These are phyloP conservation scores for Sporothrix schenckii DNA, from an alignment of 2,329 filamentous ascomycete genomes.

Conservation along the genomic window DNA sequence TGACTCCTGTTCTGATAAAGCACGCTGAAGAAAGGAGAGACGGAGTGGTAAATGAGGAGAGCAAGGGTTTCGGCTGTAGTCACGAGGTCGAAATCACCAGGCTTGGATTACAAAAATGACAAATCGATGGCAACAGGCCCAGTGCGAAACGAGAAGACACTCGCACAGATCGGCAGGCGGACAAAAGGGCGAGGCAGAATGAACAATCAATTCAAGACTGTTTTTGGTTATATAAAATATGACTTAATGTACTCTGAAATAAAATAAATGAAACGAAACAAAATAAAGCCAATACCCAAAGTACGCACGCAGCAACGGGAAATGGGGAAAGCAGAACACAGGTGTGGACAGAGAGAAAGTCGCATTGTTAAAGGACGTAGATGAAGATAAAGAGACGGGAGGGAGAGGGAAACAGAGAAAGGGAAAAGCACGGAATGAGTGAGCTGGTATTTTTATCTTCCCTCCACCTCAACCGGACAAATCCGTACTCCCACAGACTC, in stretches of 20 bases:
- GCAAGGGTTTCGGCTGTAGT: background rate
- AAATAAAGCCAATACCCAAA: conserved; percentile 31
- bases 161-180: background rate
- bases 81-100: background rate
- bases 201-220: background rate
- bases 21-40: background rate
- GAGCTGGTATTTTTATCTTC: conserved; percentile 20
- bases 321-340: background rate
- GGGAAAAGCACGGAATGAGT: background rate
- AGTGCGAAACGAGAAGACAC: background rate
- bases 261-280: background rate
- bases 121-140: background rate
- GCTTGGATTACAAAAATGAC: background rate
- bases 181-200: background rate
- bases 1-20: conserved; percentile 7
- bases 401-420: background rate
- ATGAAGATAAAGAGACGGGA: background rate
- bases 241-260: conserved; percentile 27
- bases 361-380: conserved; percentile 14
- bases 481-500: conserved; percentile 28
- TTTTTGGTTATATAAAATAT: conserved; percentile 16
- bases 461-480: conserved; percentile 25
- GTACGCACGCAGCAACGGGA: background rate
- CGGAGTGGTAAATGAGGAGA: background rate
- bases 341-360: background rate